Evolutionary conservation across 2,329 filamentous ascomycete species (phyloP), one percentile per base, ranked within the genome.

Genomic region (Phyllosticta ampelicida): DNA sequence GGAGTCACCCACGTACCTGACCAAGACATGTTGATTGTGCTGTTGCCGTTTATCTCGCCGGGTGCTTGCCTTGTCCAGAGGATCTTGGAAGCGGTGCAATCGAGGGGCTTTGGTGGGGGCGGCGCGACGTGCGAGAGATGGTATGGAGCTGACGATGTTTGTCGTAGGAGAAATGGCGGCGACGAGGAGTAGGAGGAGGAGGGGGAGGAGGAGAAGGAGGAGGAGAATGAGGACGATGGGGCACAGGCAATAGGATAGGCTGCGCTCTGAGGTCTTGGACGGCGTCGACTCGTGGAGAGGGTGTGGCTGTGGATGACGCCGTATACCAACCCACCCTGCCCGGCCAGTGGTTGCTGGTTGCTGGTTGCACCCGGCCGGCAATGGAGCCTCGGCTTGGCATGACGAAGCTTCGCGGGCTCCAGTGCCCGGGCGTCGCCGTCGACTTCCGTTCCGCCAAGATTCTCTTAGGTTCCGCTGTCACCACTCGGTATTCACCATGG

Each of bases 1-100:
- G 26, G 28, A 48, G 58, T 68, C 10, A 44, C 52, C 23, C 26
- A 19, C 68, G 62, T 67, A 87, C 85, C 85, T 76, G 85, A 84
- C 85, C 72, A 74, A 55, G 72, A 74, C 72, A 74, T 74, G 65
- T 62, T 63, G 64, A 65, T 63, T 54, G 55, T 44, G 29, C 2
- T 53, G 51, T 51, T 6, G 19, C 49, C 19, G 19, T 54, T 51
- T 36, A 51, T 21, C 19, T 21, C 49, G 19, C 8, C 19, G 49
- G 49, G 51, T 36, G 51, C 49, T 26, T 26, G 48, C 36, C 48
- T 21, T 18, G 44, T n/a, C 23, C 11, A 19, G 44, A 29, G 50
- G 30, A 26, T 29, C 10, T 53, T 28, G 19, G 11, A 44, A n/a
- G 36, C 36, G 36, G 16, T 44, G 52, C 52, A 49, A 48, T 49